Percentiles rank a stretch among this genome's conserved stretches.
phyloP scores from a whole-genome alignment of 2,329 filamentous ascomycete species.

The Polychaeton citri region DNA sequence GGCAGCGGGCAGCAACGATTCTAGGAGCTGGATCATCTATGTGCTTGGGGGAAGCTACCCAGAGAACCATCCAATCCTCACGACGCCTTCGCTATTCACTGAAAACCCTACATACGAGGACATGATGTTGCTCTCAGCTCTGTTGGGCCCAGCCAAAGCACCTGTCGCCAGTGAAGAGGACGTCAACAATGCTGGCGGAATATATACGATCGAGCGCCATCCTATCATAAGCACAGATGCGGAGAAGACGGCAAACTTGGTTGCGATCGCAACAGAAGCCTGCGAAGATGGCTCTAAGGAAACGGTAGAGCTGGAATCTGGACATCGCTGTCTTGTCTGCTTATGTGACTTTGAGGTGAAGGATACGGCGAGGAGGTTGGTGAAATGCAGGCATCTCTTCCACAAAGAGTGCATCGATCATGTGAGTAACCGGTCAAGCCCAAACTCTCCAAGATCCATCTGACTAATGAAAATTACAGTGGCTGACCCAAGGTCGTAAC shows the following conservation, averaged over 20 bases:
- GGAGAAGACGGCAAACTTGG: slow-evolving; percentile 8
- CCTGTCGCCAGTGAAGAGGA: slow-evolving; percentile 54
- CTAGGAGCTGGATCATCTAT: slow-evolving; percentile 59
- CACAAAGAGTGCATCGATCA: slow-evolving; percentile 58
- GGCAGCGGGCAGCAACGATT: slow-evolving; percentile 26
- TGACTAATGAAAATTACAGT: too few species aligned
- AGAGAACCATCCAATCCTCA: slow-evolving; percentile 56
- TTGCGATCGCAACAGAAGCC: slow-evolving; percentile 16
- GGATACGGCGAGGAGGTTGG: slow-evolving; percentile 47
- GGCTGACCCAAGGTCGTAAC: slow-evolving; percentile 54
- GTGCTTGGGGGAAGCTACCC: slow-evolving; percentile 57
- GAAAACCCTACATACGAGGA: slow-evolving; percentile 61
- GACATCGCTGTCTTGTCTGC: slow-evolving; percentile 51
- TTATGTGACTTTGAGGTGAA: slow-evolving; percentile 50
- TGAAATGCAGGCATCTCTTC: slow-evolving; percentile 53
- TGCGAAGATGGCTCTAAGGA: slow-evolving; percentile 14
- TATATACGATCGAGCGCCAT: slow-evolving; percentile 38
- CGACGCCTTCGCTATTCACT: slow-evolving; percentile 56
- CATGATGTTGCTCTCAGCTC: slow-evolving; percentile 54
- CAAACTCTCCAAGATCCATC: too few species aligned
- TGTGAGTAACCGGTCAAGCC: too few species aligned
- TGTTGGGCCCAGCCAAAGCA: slow-evolving; percentile 54
- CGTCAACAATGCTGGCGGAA: slow-evolving; percentile 46
- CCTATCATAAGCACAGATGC: not conserved
- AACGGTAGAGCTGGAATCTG: slow-evolving; percentile 18